These are phyloP conservation scores for Lactarius vividus DNA, from an alignment of 768 basidiomycete species.

Conservation along the genomic window DNA sequence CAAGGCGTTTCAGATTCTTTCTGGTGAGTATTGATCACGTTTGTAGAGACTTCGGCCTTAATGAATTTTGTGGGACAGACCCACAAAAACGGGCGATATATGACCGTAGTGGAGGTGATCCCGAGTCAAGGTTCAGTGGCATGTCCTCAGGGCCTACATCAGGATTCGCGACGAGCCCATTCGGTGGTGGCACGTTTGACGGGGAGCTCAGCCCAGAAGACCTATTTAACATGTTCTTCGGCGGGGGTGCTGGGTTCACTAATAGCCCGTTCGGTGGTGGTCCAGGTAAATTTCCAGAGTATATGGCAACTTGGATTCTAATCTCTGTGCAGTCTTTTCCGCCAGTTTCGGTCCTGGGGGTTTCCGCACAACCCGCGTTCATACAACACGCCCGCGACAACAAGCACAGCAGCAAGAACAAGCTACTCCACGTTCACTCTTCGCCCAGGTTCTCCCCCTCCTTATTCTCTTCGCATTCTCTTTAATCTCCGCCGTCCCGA, in stretches of 20 bases:
- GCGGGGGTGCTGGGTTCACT: constrained; percentile 60
- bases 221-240: constrained; percentile 98
- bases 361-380: constrained; percentile 67
- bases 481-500: constrained; percentile 75
- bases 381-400: constrained; percentile 39
- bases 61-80: constrained; percentile 43
- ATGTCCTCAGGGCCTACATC: constrained; percentile 47
- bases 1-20: constrained; percentile 94
- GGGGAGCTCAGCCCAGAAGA: constrained; percentile 94
- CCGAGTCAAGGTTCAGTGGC: constrained; percentile 77
- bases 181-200: constrained; percentile 54
- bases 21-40: constrained; percentile 46
- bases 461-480: constrained; percentile 84
- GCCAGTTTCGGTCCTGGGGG: constrained; percentile 80
- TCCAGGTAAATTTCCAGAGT: constrained; percentile 36
- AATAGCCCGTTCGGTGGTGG: constrained; percentile 47
- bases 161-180: constrained; percentile 50
- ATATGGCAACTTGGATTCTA: constrained; percentile 9
- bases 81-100: constrained; percentile 85
- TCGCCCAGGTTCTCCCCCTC: constrained; percentile 81
- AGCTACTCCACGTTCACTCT: constrained; percentile 55
- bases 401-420: constrained; percentile 38
- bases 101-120: constrained; percentile 84
- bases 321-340: constrained; percentile 54
- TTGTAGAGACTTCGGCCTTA: constrained; percentile 4